phyloP scores from a whole-genome alignment of 2,329 filamentous ascomycete species.

The Aspergillus sergii region DNA sequence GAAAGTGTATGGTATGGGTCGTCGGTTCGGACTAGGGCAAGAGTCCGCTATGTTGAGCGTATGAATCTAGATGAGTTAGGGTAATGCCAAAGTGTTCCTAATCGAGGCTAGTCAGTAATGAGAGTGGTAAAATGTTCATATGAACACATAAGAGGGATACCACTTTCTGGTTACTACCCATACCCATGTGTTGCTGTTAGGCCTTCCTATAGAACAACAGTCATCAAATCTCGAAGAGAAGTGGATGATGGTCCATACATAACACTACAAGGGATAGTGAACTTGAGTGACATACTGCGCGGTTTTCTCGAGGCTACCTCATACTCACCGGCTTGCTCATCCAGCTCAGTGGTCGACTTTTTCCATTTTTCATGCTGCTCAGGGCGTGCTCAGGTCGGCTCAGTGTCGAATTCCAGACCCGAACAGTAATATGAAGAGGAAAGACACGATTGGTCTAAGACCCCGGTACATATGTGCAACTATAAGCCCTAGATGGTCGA shows the following conservation, averaged over 20 bases:
- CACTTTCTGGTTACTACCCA: neutral
- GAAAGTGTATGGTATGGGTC: neutral
- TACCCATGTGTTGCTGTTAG: neutral
- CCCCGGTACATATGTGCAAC: neutral
- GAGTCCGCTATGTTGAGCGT: neutral
- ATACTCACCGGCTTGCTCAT: neutral
- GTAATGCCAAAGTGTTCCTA: neutral
- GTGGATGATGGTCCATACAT: neutral
- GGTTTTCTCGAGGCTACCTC: neutral
- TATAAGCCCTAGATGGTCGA: slow-evolving; percentile 1
- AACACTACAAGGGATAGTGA: neutral
- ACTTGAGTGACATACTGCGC: neutral
- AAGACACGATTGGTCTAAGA: neutral
- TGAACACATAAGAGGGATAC: neutral
- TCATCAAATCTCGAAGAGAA: neutral
- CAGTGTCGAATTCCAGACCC: neutral
- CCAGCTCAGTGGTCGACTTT: neutral
- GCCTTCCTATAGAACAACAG: neutral
- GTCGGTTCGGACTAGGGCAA: neutral
- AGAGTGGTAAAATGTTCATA: neutral
- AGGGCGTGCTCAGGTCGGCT: neutral
- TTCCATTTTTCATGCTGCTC: neutral
- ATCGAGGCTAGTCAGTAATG: neutral
- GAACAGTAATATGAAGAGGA: neutral
- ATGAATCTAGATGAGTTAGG: neutral